These are phyloP conservation scores for Pseudotulostoma volvatum DNA, from an alignment of 495 filamentous ascomycete genomes.

Conservation along the genomic window DNA sequence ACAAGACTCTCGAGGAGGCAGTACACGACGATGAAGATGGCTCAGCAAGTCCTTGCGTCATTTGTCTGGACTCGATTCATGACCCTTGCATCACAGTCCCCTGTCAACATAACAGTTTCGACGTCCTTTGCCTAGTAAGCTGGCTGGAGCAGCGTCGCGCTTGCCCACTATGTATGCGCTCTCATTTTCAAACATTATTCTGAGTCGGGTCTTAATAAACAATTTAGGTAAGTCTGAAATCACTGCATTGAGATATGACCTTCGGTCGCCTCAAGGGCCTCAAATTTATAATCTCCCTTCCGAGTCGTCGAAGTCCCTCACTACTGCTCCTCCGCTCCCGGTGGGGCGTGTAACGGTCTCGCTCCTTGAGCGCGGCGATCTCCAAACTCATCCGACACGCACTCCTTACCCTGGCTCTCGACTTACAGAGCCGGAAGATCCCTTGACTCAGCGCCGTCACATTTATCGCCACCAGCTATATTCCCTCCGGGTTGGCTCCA, in stretches of 20 bases:
- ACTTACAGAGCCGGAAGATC: slow-evolving; percentile 28
- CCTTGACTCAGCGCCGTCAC: slow-evolving; percentile 49
- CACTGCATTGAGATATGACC: slow-evolving; percentile 50
- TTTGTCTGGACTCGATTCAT: slow-evolving; percentile 58
- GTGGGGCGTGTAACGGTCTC: background rate
- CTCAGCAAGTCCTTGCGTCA: slow-evolving; percentile 29
- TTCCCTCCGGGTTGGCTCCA: slow-evolving; percentile 74
- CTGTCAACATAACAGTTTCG: slow-evolving; percentile 67
- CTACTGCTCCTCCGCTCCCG: background rate
- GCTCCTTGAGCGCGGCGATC: background rate
- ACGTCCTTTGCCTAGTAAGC: slow-evolving; percentile 68
- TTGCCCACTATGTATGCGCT: slow-evolving; percentile 55
- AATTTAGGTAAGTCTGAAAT: slow-evolving; percentile 42
- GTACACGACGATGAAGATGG: slow-evolving; percentile 18
- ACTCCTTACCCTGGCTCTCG: slow-evolving; percentile 12
- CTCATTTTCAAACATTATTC: background rate
- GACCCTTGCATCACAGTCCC: slow-evolving; percentile 55
- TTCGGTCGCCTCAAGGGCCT: slow-evolving; percentile 32
- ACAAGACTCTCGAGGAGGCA: slow-evolving; percentile 29
- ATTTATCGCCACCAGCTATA: slow-evolving; percentile 65
- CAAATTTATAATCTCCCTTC: slow-evolving; percentile 36
- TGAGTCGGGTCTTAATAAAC: slow-evolving; percentile 2
- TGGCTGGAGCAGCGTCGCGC: slow-evolving; percentile 60
- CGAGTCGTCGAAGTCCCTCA: slow-evolving; percentile 1
- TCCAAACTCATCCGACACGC: background rate